Conservation (phyloP, 2,329 filamentous ascomycete species). For the Diaporthe velutina region DNA sequence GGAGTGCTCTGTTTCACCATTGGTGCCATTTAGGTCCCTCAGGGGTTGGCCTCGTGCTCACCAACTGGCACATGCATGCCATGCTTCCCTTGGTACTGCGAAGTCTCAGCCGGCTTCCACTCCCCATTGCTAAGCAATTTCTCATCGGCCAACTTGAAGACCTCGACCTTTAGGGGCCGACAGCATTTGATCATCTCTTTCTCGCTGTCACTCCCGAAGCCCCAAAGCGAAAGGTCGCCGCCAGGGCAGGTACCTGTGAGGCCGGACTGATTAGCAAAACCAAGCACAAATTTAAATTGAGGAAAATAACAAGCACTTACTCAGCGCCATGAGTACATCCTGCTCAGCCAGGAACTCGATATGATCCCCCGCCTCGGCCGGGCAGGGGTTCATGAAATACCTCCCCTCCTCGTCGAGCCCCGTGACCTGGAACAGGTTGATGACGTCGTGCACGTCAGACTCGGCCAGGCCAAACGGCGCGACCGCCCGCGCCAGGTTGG, state of each 20-base stretch:
- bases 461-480: slow-evolving; percentile 77
- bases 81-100: slow-evolving; percentile 75
- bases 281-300: not conserved
- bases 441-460: slow-evolving; percentile 84
- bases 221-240: slow-evolving; percentile 86
- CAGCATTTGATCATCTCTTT: slow-evolving; percentile 79
- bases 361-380: slow-evolving; percentile 67
- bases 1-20: not conserved
- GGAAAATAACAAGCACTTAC: slow-evolving; percentile 47
- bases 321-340: slow-evolving; percentile 74
- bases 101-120: slow-evolving; percentile 73
- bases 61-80: slow-evolving; percentile 62
- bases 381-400: slow-evolving; percentile 81
- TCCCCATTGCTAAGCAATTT: slow-evolving; percentile 62
- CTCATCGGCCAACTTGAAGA: slow-evolving; percentile 72
- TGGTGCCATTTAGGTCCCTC: not conserved
- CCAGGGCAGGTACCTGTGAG: slow-evolving; percentile 78
- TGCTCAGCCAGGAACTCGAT: slow-evolving; percentile 87
- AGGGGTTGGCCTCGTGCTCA: slow-evolving; percentile 29
- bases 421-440: slow-evolving; percentile 90
- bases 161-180: slow-evolving; percentile 80
- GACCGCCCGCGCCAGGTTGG: slow-evolving; percentile 82
- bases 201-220: slow-evolving; percentile 77
- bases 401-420: slow-evolving; percentile 78
- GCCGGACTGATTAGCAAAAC: slow-evolving; percentile 52